These are phyloP conservation scores for Picochlorum sp. DNA, from an alignment of 139 green algal species.

Conservation along the genomic window DNA sequence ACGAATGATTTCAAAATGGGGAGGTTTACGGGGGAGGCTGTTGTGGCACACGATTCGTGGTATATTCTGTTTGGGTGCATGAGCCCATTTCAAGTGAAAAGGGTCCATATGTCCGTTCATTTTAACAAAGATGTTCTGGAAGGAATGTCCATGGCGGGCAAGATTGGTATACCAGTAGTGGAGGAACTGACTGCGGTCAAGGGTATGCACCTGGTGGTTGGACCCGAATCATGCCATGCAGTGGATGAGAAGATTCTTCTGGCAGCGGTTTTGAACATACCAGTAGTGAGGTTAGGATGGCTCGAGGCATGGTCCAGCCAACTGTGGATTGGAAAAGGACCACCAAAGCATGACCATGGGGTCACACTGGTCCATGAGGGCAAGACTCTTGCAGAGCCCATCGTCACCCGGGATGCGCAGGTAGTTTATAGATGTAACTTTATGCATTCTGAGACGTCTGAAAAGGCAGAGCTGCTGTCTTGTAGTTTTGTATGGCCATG, in stretches of 20 bases:
- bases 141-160: too few species aligned
- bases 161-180: background rate
- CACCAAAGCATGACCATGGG: background rate
- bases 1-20: too few species aligned
- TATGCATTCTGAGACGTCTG: too few species aligned
- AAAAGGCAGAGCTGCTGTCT: too few species aligned
- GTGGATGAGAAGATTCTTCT: conserved; percentile 3
- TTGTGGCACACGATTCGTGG: too few species aligned
- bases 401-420: too few species aligned
- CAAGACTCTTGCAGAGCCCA: background rate
- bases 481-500: background rate
- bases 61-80: too few species aligned
- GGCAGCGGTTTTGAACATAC: background rate
- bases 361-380: background rate
- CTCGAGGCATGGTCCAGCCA: background rate
- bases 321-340: background rate
- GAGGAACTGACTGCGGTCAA: background rate
- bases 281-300: background rate
- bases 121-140: too few species aligned
- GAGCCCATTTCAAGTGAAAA: too few species aligned
- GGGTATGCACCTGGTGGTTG: background rate
- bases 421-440: too few species aligned
- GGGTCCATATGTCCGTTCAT: too few species aligned
- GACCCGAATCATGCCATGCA: background rate
- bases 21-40: too few species aligned